These are phyloP conservation scores for Ogataea degrootiae DNA, from an alignment of 805 yeast species.

Conservation along the genomic window DNA sequence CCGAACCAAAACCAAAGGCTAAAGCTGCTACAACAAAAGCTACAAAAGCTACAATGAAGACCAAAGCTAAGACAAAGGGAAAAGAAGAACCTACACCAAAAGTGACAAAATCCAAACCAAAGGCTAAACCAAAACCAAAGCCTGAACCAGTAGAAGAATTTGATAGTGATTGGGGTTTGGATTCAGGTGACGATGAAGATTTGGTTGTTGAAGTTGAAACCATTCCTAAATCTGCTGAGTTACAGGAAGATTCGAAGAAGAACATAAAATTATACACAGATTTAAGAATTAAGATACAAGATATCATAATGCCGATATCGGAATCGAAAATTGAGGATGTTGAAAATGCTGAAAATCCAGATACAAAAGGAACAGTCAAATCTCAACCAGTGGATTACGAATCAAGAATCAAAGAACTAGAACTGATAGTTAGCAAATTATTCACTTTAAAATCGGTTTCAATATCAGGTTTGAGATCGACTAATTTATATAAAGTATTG, in stretches of 20 bases:
- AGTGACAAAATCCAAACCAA: slow-evolving; percentile 5
- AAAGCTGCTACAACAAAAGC: slow-evolving; percentile 25
- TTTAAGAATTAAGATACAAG: slow-evolving; percentile 23
- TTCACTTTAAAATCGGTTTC: slow-evolving; percentile 21
- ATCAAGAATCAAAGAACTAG: slow-evolving; percentile 15
- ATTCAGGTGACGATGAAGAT: slow-evolving; percentile 17
- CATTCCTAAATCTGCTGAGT: slow-evolving; percentile 17
- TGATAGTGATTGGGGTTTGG: slow-evolving; percentile 28
- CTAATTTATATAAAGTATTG: slow-evolving; percentile 30
- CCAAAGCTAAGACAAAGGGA: slow-evolving; percentile 5
- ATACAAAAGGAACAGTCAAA: background rate
- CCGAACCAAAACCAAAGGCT: slow-evolving; percentile 4
- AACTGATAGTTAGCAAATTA: slow-evolving; percentile 21
- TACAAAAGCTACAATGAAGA: background rate
- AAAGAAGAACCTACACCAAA: background rate
- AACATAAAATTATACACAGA: slow-evolving; percentile 18
- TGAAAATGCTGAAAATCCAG: background rate
- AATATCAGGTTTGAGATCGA: slow-evolving; percentile 26
- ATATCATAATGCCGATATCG: slow-evolving; percentile 14
- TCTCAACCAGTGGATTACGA: slow-evolving; percentile 18
- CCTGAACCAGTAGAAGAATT: slow-evolving; percentile 9
- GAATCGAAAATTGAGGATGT: background rate
- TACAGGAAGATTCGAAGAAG: slow-evolving; percentile 19
- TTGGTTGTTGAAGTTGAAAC: slow-evolving; percentile 12
- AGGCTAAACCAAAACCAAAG: slow-evolving; percentile 3